Percentiles rank a stretch among this genome's conserved stretches.
phyloP scores from a whole-genome alignment of 1,284 basidiomycete genomes.

The Inonotus obliquus region DNA sequence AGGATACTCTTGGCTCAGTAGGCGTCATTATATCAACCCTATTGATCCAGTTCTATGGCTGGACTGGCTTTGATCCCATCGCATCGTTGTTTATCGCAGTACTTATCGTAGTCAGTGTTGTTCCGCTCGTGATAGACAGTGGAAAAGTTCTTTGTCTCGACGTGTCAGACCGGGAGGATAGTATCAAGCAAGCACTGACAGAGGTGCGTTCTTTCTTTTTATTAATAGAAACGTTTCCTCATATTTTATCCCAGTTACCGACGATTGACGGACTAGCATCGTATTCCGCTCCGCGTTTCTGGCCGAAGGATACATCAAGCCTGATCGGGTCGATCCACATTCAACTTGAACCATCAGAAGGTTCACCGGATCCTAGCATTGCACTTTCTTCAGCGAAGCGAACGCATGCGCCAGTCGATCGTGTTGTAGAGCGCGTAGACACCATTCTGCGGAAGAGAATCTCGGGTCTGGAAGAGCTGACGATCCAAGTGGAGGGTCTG shows the following conservation, averaged over 20 bases:
- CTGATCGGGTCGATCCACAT: constrained; percentile 90
- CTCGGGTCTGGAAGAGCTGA: constrained; percentile 77
- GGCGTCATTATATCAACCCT: constrained; percentile 99
- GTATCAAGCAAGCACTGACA: constrained; percentile 67
- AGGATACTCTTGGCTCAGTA: constrained; percentile 89
- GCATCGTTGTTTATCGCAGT: constrained; percentile 96
- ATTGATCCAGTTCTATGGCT: constrained; percentile 95
- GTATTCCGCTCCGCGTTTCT: constrained; percentile 84
- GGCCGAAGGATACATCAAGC: constrained; percentile 89
- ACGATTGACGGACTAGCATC: constrained; percentile 75
- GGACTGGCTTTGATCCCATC: constrained; percentile 99
- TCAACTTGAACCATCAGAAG: constrained; percentile 59
- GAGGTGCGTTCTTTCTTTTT: constrained; percentile 49
- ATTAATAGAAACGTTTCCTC: constrained; percentile 1
- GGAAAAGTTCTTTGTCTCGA: constrained; percentile 88
- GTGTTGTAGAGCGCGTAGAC: constrained; percentile 74
- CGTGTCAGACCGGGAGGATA: constrained; percentile 62
- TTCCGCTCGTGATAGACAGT: constrained; percentile 92
- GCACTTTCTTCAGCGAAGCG: constrained; percentile 44
- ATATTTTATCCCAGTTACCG: constrained; percentile 38
- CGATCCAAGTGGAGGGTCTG: constrained; percentile 69
- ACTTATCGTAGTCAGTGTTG: constrained; percentile 91
- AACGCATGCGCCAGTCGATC: constrained; percentile 60
- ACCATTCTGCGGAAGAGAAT: constrained; percentile 66
- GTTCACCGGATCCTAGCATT: constrained; percentile 50